Base-by-base conservation (phyloP, 176 grass and related monocot species). In the Zea luxurians region DNA sequence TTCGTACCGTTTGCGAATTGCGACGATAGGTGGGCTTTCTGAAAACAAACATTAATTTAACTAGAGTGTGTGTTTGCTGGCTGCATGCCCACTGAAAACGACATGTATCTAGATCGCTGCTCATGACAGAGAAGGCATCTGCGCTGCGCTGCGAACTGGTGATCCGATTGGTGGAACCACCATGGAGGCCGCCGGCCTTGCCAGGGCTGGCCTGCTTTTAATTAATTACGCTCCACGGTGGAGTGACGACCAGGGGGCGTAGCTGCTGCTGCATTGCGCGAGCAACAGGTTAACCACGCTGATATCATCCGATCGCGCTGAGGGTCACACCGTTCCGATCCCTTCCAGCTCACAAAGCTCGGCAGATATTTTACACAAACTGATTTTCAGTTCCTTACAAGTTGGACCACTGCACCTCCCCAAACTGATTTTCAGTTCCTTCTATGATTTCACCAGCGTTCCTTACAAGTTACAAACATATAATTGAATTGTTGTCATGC, bases 401-500 rank as follows among this genome's bases (percentile, higher is more conserved):
- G 81, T 81, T 75, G 42, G 60, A 37, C 59, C 18, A 61, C 17
- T 21, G 38, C 17, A 48, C 58, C 58, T 10, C n/a, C 58, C 13
- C n/a, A 20, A 60, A 10, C 54, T 57, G 63, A 69, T 10, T 27
- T 27, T 27, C 61, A 66, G 48, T 83, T 27, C 37, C 46, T 46
- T 82, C 1, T 52, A 74, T 74, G 45, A 53, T 78, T 64, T 71
- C 37, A 80, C 70, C 53, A 38, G 38, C 48, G 16, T 48, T 9
- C 45, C 42, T 66, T 87, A 48, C 46, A 82, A 58, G 16, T 66
- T 87, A 48, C 46, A 82, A 58, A 21, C 41, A 84, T 36, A 61
- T 73, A 44, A 80, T 60, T 15, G 42, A 40, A 40, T 65, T 86
- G 43, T 63, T 87, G n/a, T 1, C 64, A 44, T 66, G 21, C 37